Percentiles rank a stretch among this genome's conserved stretches.
phyloP scores from a whole-genome alignment of 495 filamentous ascomycete genomes.

The Tuber calosporum region DNA sequence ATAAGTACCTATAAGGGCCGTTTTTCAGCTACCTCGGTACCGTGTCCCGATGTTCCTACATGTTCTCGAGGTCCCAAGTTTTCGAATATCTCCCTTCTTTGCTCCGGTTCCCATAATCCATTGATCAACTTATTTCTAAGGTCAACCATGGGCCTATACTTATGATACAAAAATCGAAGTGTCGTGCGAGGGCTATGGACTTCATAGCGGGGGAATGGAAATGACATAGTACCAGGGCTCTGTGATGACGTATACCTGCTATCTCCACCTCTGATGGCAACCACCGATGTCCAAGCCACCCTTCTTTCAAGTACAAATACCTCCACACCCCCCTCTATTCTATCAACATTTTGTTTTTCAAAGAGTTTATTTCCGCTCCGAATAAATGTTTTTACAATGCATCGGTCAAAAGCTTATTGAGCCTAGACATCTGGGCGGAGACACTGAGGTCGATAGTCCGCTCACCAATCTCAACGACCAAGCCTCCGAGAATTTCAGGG shows the following conservation, averaged over 20 bases:
- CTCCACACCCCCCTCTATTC: conserved; percentile 19
- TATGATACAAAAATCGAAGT: conserved; percentile 5
- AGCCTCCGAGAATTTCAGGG: conserved; percentile 85
- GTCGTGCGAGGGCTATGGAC: conserved; percentile 1
- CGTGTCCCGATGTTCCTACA: not conserved
- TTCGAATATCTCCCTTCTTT: not conserved
- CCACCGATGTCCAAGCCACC: not conserved
- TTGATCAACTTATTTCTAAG: not conserved
- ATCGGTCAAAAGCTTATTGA: conserved; percentile 98
- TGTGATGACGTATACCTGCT: conserved; percentile 38
- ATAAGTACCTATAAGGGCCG: not conserved
- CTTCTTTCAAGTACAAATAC: not conserved
- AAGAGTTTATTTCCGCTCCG: not conserved
- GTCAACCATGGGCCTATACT: not conserved
- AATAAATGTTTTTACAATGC: conserved; percentile 63
- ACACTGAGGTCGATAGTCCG: conserved; percentile 96
- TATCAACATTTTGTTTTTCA: conserved; percentile 21
- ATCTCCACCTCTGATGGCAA: conserved; percentile 14
- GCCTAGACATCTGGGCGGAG: conserved; percentile 85
- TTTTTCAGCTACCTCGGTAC: not conserved
- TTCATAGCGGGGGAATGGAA: conserved; percentile 21
- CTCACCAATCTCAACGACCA: conserved; percentile 94
- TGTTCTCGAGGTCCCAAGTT: not conserved
- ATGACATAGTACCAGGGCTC: conserved; percentile 28
- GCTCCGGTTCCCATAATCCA: not conserved